Evolutionary conservation across 1,139 yeast species (phyloP), one percentile per base, ranked within the genome.

Genomic region (Debaryomyces psychrophilus): DNA sequence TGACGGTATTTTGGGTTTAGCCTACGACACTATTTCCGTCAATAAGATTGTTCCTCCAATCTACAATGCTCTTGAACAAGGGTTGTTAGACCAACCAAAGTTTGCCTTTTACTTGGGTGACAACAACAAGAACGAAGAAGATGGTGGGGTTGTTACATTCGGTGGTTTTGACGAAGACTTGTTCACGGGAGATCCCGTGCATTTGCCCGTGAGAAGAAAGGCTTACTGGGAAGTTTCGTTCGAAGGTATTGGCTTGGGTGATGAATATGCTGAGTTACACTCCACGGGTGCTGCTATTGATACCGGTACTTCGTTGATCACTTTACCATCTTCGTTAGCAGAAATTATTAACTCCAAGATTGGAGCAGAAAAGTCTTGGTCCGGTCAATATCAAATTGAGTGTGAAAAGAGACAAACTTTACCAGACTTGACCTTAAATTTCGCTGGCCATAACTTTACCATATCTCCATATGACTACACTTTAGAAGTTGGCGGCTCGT

Each of bases 211-310:
- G 51, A 90, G 99, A 77, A 89, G 99, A 80, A 89, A 92, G 83
- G 99, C 98, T 31, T 93, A 93, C 81, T 93, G 99, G 99, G 99
- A 93, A 77, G 99, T 93, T 50, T 81, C 87, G 54, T 86, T 93
- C 56, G 90, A 90, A 59, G 92, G 96, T 59, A 76, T 93, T 64
- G 89, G 92, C 33, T 79, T 93, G 53, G 99, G 99, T 59, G 87
- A 86, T 54, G 96, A 93, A 71, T 87, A 80, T 61, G 97, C 98
- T 42, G 83, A 79, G 59, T 81, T 93, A 62, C 81, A 79, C 59
- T 75, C 76, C 60, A 85, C 93, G 51, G 99, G 99, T 68, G 99
- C 97, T 59, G 97, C 97, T 50, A 89, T 93, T 63, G 99, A 93
- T 69, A 93, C 99, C 49, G 99, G 99, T 71, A 93, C 99, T 54